Base-by-base conservation (phyloP, 2,329 filamentous ascomycete species). In the Paraphaeosphaeria minitans region DNA sequence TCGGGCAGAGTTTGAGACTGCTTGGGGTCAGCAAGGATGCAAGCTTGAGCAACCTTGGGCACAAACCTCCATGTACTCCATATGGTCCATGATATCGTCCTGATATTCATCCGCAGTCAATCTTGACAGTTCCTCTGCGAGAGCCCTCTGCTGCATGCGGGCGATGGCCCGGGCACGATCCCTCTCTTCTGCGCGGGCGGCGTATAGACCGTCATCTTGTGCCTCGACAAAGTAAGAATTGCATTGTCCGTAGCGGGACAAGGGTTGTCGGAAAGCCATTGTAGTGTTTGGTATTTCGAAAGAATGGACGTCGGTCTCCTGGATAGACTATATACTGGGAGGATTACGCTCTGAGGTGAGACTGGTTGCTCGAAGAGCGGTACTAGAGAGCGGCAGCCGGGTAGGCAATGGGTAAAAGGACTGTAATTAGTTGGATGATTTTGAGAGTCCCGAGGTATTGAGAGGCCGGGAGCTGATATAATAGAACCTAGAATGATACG, bases 51-150 rank as follows among this genome's bases (percentile, higher is more conserved):
- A 19, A 46, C 41, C 33, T 42, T 35, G 53, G 53, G 21, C 61
- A 81, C 84, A 67, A 74, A 87, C 87, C 87, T 99, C 95, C 94
- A 99, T 97, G 72, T 91, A 85, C 76, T 92, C 87, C 90, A 97
- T 95, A 80, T 98, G 94, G 74, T 90, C 86, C 81, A 98, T 87
- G 75, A 97, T 90, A 76, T 98, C 94, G 77, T 97, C 92, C 68
- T 96, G 86, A 75, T 98, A 97, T 80, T 97, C 93, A 56, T 96
- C 92, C 61, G 88, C 89, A 51, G 93, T 92, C 67, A 91, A 82
- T 67, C 89, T 87, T 47, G 93, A 97, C 66, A 98, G 86, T 76
- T 98, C 92, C 74, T 93, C 91, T 61, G 90, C 93, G 68, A 98
- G 90, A 66, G 90, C 89, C 74, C 94, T 91, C 79, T 97, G 94